Base-by-base conservation (phyloP, 2,329 filamentous ascomycete genomes). In the Trichoderma afroharzianum region DNA sequence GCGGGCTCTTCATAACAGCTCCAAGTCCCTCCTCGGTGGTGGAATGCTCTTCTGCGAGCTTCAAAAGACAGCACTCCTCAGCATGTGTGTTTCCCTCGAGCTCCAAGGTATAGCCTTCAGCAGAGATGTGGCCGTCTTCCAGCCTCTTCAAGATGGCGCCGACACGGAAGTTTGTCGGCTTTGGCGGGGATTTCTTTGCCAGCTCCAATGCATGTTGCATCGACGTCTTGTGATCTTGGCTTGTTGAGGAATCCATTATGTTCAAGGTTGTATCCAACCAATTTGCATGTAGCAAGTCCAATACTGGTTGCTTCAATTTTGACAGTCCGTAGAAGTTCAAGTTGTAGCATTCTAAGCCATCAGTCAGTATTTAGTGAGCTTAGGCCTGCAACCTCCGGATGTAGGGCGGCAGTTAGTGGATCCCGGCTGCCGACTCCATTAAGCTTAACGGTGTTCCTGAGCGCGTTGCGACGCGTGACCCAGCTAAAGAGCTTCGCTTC, bases 51-150 rank as follows among this genome's bases (percentile, higher is more conserved):
- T 83, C 77, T 1, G 88, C 84, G 15, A 91, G 87, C 80, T 99
- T 98, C 63, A 91, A 82, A 71, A 99, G 87, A 78, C 94, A 97
- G 81, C 92, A 95, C 83, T 99, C 94, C 80, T 99, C 96, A 4
- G 96, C 96, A 79, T 99, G 96, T 0, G 96, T 98, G 83, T 99
- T 99, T 55, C 95, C 96, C 0, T 90, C 87, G 4, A 95, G 89
- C 81, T 99, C 95, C 72, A 98, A 87, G 0, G 96, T 98, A 83
- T 95, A 98, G 69, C 96, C 95, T 2, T 93, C 93, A 1, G 92
- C 88, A 32, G 97, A 85, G 71, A 97, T 84, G 30, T 82, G 79
- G 76, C 90, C 86, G 43, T 83, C 85, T 33, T 82, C 81, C 15
- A 85, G 80, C 71, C 90, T 85, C 24, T 96, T 86, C 50, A 98